Evolutionary conservation across 2,329 filamentous ascomycete species (phyloP), one percentile per base, ranked within the genome.

Genomic region (Talaromyces sp.): DNA sequence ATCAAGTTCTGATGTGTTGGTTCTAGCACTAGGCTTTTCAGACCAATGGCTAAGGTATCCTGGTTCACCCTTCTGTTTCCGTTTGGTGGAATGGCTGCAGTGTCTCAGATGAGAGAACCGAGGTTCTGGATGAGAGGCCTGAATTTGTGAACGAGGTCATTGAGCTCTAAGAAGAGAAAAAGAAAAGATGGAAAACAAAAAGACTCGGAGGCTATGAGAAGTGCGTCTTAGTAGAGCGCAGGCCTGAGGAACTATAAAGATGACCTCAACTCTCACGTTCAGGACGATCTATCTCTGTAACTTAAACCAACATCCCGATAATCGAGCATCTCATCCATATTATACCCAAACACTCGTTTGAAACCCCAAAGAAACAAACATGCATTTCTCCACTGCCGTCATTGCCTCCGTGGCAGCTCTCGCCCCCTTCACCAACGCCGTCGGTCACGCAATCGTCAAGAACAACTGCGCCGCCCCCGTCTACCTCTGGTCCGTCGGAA

Each of bases 391-490:
- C 42, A 65, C 61, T 46, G 49, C 67, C 14, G 22, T 65, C 46
- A 49, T 69, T 49, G 54, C 66, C 56, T 59, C 68, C 37, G 57
- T 74, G 48, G 62, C 68, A 46, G 60, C 67, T 42, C 62, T 74
- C 52, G 59, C 67, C 30, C 65, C 71, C 14, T 55, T 71, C 32
- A 65, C 61, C 47, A 58, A 58, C 49, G 71, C 72, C 42, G 58
- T 71, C 17, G 73, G 74, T 53, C 62, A 70, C 47, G 74, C 74
- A 30, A 51, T 65, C 51, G 72, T 77, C 17, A 55, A 65, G 55
- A 76, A 77, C 65, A 68, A 70, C 60, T 76, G 73, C 58, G 49
- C 57, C 19, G 57, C 53, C 47, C 61, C 69, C 6, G 62, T 75
- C 55, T 76, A 55, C 22, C 37, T 51, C 3, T 55, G 52, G 52